Conservation (phyloP, 345 rosid species). For the Boechera divaricarpa region DNA sequence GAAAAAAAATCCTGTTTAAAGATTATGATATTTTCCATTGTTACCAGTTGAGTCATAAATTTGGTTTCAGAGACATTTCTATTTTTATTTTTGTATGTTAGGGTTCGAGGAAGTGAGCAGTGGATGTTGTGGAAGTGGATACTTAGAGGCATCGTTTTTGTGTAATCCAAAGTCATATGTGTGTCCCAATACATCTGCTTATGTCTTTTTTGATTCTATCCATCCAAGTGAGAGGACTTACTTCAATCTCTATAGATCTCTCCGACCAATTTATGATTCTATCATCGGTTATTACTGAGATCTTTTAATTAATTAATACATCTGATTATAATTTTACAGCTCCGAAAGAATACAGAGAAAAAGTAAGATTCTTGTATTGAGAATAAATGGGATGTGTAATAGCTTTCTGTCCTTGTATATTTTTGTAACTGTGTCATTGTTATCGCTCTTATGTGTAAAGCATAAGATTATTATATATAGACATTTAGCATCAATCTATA, state of each 20-base stretch:
- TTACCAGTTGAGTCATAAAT: background rate
- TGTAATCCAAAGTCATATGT: constrained; percentile 68
- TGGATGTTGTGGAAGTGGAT: constrained; percentile 91
- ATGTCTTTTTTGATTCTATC: constrained; percentile 83
- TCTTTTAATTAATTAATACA: background rate
- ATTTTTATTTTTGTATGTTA: constrained; percentile 1
- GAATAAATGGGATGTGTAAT: too few species aligned
- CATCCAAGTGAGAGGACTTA: constrained; percentile 80
- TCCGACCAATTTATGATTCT: constrained; percentile 48
- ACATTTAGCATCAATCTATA: too few species aligned
- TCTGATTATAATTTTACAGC: too few species aligned
- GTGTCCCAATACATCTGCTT: constrained; percentile 70
- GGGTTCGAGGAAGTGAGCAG: constrained; percentile 61
- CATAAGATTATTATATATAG: too few species aligned
- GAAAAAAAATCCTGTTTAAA: background rate
- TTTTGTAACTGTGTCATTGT: too few species aligned
- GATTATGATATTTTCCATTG: background rate
- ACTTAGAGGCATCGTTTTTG: constrained; percentile 57
- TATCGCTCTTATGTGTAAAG: too few species aligned
- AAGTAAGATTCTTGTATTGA: too few species aligned
- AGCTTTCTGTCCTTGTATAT: too few species aligned
- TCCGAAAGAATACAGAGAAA: too few species aligned
- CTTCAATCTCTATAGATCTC: constrained; percentile 40
- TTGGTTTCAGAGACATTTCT: background rate
- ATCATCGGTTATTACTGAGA: constrained; percentile 19